Evolutionary conservation across 768 basidiomycete species (phyloP).

Genomic region (Amanita pallidorosea): DNA sequence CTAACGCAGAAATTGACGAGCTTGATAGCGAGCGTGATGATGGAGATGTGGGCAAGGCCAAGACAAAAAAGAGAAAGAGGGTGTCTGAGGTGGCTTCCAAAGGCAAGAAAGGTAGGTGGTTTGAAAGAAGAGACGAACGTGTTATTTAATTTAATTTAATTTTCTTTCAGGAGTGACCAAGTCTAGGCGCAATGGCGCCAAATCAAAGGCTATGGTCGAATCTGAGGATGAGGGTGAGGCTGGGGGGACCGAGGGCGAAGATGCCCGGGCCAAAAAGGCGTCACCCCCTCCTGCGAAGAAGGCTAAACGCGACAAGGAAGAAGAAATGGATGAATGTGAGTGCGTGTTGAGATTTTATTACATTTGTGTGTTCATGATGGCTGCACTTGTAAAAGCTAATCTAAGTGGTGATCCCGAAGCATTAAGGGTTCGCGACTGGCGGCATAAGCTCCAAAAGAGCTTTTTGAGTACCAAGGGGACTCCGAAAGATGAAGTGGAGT

Average conservation of each 20-base stretch:
- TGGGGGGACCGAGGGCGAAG: slow-evolving; percentile 36
- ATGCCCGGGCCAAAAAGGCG: slow-evolving; percentile 42
- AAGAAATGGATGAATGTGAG: slow-evolving; percentile 52
- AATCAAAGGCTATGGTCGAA: slow-evolving; percentile 49
- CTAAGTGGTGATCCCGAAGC: slow-evolving; percentile 61
- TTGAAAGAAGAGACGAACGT: slow-evolving; percentile 19
- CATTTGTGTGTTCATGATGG: background rate
- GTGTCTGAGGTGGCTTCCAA: slow-evolving; percentile 37
- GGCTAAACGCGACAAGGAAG: slow-evolving; percentile 45
- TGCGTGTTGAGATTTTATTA: background rate
- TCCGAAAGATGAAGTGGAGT: slow-evolving; percentile 56
- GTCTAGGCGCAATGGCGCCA: slow-evolving; percentile 24
- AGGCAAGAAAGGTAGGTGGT: slow-evolving; percentile 25
- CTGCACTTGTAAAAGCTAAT: slow-evolving; percentile 19
- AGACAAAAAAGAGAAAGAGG: slow-evolving; percentile 44
- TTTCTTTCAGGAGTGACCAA: slow-evolving; percentile 24
- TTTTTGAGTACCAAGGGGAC: slow-evolving; percentile 58
- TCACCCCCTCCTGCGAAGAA: slow-evolving; percentile 56
- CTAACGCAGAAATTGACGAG: slow-evolving; percentile 57
- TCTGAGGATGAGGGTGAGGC: slow-evolving; percentile 57
- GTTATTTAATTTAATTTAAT: background rate
- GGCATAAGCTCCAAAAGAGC: slow-evolving; percentile 84
- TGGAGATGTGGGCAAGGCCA: slow-evolving; percentile 25
- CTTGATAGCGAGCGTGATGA: slow-evolving; percentile 45
- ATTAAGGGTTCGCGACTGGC: slow-evolving; percentile 74